These are phyloP conservation scores for Phoma sp. DNA, from an alignment of 2,329 filamentous ascomycete species.

Conservation along the genomic window DNA sequence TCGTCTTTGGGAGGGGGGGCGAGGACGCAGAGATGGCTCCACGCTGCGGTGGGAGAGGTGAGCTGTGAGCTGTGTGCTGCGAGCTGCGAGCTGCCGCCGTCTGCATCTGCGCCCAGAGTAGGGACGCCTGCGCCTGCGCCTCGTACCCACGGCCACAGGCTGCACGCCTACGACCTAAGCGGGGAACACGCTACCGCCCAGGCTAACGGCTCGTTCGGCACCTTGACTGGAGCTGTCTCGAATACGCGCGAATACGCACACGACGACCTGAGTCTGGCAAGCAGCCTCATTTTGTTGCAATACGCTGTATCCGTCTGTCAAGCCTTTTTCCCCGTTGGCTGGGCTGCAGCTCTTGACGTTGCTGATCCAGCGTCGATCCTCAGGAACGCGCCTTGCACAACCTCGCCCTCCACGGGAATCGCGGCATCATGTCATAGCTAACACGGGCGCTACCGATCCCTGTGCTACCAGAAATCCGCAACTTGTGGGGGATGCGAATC, in stretches of 20 bases:
- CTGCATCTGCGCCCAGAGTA: not conserved
- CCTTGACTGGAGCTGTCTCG: not conserved
- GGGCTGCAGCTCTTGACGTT: not conserved
- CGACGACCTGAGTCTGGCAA: no score
- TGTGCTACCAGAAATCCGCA: slow-evolving; percentile 1
- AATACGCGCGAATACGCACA: slow-evolving; percentile 15
- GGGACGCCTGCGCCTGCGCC: slow-evolving; percentile 16
- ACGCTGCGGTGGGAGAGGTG: slow-evolving; percentile 1
- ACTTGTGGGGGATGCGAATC: slow-evolving; percentile 14
- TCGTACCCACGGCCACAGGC: slow-evolving; percentile 4
- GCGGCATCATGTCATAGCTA: slow-evolving; percentile 9
- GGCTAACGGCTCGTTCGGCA: slow-evolving; percentile 17
- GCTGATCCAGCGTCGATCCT: slow-evolving; percentile 7
- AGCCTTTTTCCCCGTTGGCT: not conserved
- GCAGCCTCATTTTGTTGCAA: no score
- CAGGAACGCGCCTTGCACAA: slow-evolving; percentile 15
- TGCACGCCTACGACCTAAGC: slow-evolving; percentile 5
- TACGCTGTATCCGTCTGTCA: no score
- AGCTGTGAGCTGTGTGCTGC: slow-evolving; percentile 9
- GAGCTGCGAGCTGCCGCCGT: no score
- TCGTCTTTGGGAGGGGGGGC: slow-evolving; percentile 1
- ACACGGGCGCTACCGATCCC: slow-evolving; percentile 4
- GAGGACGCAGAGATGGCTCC: slow-evolving; percentile 7
- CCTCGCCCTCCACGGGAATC: slow-evolving; percentile 9
- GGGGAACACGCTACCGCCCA: slow-evolving; percentile 10